Conservation (phyloP, 495 filamentous ascomycete species). For the Penicillium arizonense region DNA sequence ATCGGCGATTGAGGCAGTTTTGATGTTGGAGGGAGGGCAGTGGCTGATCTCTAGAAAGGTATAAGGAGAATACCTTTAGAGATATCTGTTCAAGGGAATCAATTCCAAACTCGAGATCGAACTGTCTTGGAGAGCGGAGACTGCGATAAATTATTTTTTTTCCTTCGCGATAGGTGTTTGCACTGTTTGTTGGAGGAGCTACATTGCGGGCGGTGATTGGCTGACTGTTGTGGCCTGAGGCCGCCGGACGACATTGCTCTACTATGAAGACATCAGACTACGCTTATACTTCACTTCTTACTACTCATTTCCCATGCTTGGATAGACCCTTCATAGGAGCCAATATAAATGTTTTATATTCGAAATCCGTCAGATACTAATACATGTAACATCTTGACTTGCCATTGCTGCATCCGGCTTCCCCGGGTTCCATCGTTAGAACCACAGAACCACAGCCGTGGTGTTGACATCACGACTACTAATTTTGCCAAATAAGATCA, state of each 20-base stretch:
- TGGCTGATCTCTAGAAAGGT: neutral
- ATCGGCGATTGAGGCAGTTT: neutral
- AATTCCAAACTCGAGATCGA: neutral
- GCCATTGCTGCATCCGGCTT: slow-evolving; percentile 8
- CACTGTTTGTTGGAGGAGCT: slow-evolving; percentile 29
- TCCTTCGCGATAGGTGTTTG: slow-evolving; percentile 29
- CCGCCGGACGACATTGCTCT: neutral
- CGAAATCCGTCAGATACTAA: too few species aligned
- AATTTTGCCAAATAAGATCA: slow-evolving; percentile 1
- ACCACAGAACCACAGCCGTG: neutral
- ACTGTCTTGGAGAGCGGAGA: slow-evolving; percentile 15
- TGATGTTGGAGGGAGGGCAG: neutral
- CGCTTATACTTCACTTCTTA: neutral
- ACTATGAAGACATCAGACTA: too few species aligned
- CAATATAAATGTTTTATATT: neutral
- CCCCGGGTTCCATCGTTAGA: neutral
- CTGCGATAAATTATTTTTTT: slow-evolving; percentile 38
- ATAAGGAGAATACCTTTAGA: neutral
- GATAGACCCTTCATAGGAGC: neutral
- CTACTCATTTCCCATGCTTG: too few species aligned
- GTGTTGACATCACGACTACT: slow-evolving; percentile 30
- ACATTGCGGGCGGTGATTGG: neutral
- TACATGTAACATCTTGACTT: too few species aligned
- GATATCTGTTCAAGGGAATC: neutral
- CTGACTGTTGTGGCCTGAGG: slow-evolving; percentile 13